These are phyloP conservation scores for Chalciporus sphaerocephalus DNA, from an alignment of 768 basidiomycete species.

Conservation along the genomic window DNA sequence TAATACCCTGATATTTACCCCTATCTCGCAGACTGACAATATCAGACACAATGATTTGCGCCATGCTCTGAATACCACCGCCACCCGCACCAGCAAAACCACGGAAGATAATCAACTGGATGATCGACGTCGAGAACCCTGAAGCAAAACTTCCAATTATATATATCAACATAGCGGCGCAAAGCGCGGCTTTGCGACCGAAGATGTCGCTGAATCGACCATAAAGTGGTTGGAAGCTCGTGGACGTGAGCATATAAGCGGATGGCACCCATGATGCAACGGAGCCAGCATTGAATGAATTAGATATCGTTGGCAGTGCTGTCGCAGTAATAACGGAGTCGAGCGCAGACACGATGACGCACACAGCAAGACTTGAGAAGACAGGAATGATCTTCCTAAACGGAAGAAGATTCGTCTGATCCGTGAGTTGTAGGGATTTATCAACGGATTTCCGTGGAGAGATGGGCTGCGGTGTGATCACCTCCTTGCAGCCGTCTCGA, in stretches of 20 bases:
- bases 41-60: slow-evolving; percentile 70
- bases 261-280: slow-evolving; percentile 64
- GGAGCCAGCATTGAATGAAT: slow-evolving; percentile 51
- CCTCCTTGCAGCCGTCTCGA: slow-evolving; percentile 2
- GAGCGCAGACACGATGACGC: slow-evolving; percentile 56
- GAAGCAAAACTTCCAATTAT: slow-evolving; percentile 61
- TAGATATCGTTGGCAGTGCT: slow-evolving; percentile 66
- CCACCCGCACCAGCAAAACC: slow-evolving; percentile 68
- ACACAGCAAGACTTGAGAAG: slow-evolving; percentile 56
- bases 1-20: slow-evolving; percentile 77
- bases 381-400: slow-evolving; percentile 59
- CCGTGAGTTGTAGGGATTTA: slow-evolving; percentile 40
- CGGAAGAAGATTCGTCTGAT: slow-evolving; percentile 75
- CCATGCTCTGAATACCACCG: slow-evolving; percentile 64
- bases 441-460: slow-evolving; percentile 2
- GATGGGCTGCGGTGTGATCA: slow-evolving; percentile 3
- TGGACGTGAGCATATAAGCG: slow-evolving; percentile 61
- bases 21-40: slow-evolving; percentile 66
- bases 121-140: slow-evolving; percentile 62
- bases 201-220: slow-evolving; percentile 66
- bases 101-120: slow-evolving; percentile 65
- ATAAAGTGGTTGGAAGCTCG: slow-evolving; percentile 40
- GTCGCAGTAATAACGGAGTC: slow-evolving; percentile 76
- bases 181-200: slow-evolving; percentile 58
- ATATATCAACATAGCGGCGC: slow-evolving; percentile 56